Evolutionary conservation across 352 stramenopile species (phyloP), one percentile per base, ranked within the genome.

Genomic region (Globisporangium viniferum): DNA sequence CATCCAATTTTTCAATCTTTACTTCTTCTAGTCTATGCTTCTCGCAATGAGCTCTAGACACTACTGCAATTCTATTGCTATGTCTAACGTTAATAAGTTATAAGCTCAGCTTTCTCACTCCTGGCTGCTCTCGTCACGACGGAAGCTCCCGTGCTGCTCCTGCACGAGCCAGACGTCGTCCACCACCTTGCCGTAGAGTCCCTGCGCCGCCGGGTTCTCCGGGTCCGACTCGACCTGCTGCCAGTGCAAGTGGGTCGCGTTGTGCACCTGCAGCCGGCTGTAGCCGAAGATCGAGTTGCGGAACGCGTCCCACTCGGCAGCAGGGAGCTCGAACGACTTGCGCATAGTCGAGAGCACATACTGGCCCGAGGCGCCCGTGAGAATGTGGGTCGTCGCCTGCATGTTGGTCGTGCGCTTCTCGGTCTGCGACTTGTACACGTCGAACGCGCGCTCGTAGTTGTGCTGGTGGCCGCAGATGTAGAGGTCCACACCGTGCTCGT

Each of bases 91-190:
- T 27, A 22, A 27, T 55, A 57, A 57, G 14, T 58, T 29, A 58
- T 60, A 60, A 60, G 18, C 39, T 18, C 36, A 41, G 36, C 36
- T 0, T 60, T 29, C 15, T 60, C 15, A 33, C 22, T 57, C 12
- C 5, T 18, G n/a, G 9, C 9, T 27, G 51, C 7, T 59, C 18
- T 60, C 55, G 8, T 10, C 18, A 14, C 55, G 55, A 27, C 53
- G 53, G 20, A 94, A 95, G 69, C 95, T 98, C 29, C 95, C 91
- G 61, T 97, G 90, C 59, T 87, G 74, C 60, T 94, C 83, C 70
- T 97, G 88, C 59, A 97, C 82, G 61, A 97, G 86, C 90, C 90
- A 97, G 59, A 96, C 88, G 63, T 96, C 87, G 75, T 97, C 90
- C 31, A 91, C 78, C 33, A 94, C 86, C 35, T 92, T 77, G 53